Percentiles rank a stretch among this genome's conserved stretches.
phyloP scores from a whole-genome alignment of 768 basidiomycete genomes.

The Leccinum arenicola region DNA sequence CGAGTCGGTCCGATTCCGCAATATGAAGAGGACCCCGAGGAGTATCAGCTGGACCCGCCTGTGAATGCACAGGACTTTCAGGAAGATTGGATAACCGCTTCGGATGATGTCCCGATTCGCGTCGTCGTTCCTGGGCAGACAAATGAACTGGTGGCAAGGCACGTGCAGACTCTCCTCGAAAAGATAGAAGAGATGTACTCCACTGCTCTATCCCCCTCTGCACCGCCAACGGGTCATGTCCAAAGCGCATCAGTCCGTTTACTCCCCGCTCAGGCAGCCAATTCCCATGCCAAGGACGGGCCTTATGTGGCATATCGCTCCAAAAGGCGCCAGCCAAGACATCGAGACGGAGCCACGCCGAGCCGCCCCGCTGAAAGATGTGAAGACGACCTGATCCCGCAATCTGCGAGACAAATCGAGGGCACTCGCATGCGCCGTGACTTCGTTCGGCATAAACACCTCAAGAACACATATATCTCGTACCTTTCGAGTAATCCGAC shows the following conservation, averaged over 20 bases:
- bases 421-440: constrained; percentile 23
- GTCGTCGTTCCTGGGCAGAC: constrained; percentile 38
- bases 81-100: constrained; percentile 34
- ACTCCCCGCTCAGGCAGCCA: background rate
- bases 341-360: background rate
- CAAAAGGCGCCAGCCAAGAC: constrained; percentile 11
- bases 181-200: constrained; percentile 19
- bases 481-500: constrained; percentile 18
- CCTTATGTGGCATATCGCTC: constrained; percentile 2
- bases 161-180: constrained; percentile 21
- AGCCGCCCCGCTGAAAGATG: constrained; percentile 8
- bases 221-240: background rate
- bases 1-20: constrained; percentile 30
- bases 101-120: constrained; percentile 34
- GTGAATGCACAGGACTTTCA: constrained; percentile 33
- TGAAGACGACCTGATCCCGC: constrained; percentile 23
- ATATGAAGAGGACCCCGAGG: constrained; percentile 30
- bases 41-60: constrained; percentile 33
- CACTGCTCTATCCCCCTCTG: background rate
- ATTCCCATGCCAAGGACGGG: constrained; percentile 7
- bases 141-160: constrained; percentile 17
- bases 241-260: background rate
- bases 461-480: constrained; percentile 30
- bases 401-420: constrained; percentile 25
- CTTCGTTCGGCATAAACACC: constrained; percentile 26